Evolutionary conservation across 2,329 filamentous ascomycete genomes (phyloP).

Genomic region (Pyrenochaeta sp.): DNA sequence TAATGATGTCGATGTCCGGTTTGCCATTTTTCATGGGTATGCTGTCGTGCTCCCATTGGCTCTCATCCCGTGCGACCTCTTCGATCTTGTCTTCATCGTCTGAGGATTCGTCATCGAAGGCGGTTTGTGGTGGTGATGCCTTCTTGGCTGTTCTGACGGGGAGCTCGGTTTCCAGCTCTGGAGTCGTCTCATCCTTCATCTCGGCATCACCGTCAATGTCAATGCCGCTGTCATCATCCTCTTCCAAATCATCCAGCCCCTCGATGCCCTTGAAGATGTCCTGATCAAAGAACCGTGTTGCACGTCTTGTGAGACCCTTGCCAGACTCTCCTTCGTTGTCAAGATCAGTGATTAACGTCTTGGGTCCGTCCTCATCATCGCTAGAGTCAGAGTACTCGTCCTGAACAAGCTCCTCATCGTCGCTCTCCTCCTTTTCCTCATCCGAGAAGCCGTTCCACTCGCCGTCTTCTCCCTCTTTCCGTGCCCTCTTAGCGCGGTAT

Average conservation of each 20-base stretch:
- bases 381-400: constrained; percentile 70
- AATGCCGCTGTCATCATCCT: constrained; percentile 49
- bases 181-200: constrained; percentile 17
- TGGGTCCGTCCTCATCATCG: constrained; percentile 61
- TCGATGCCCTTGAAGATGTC: constrained; percentile 90
- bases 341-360: constrained; percentile 68
- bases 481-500: constrained; percentile 85
- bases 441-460: constrained; percentile 92
- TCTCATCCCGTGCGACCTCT: constrained; percentile 64
- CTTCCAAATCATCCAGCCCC: constrained; percentile 67
- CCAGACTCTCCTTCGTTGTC: constrained; percentile 60
- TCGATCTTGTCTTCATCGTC: constrained; percentile 63
- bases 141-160: constrained; percentile 29
- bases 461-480: constrained; percentile 73
- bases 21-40: constrained; percentile 69
- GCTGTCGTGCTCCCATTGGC: constrained; percentile 72
- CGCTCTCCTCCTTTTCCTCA: constrained; percentile 62
- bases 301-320: constrained; percentile 79
- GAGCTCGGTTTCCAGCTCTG: constrained; percentile 19
- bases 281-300: constrained; percentile 89
- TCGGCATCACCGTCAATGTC: constrained; percentile 47
- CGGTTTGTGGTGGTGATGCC: constrained; percentile 18
- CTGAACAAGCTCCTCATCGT: constrained; percentile 64
- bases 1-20: constrained; percentile 94
- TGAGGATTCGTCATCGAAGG: constrained; percentile 44